Base-by-base conservation (phyloP, 176 grass and related monocot genomes). In the Puya raimondii region DNA sequence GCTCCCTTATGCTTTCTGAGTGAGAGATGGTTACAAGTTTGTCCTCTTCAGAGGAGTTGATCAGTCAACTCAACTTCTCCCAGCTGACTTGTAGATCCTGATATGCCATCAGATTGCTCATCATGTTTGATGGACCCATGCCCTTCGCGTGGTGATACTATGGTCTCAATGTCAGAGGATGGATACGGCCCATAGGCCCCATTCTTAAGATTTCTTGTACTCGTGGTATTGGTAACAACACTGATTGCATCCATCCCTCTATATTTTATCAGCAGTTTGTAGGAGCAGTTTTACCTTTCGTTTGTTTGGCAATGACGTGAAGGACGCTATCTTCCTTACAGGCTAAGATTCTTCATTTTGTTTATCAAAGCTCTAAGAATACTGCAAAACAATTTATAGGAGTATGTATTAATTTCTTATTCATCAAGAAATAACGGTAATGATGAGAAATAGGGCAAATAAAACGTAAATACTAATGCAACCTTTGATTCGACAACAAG, bases 11-110 rank as follows among this genome's bases (percentile, higher is more conserved):
- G 20, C 70, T 66, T 61, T 80, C 81, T 0, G 69, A 72, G 2
- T 27, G 77, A 0, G 85, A 88, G 73, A 81, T 88, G 57, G 85
- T 74, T 74, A 83, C 85, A 10, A 73, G 77, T 10, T 75, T 78
- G 15, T 71, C 73, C 50, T 84, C 85, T 63, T 87, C 85, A 8
- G 69, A 14, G 3, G 80, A 78, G 65, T 88, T 88, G 77, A 88
- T 84, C 56, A 83, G 77, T 81, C n/a, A n/a, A n/a, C n/a, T 88
- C 85, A 1, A 7, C 56, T 42, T 42, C 80, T 87, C 67, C 83
- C 80, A 1, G 76, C 85, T 4, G 85, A 87, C 48, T 83, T 80
- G 33, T 42, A 42, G 33, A 42, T 42, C 33, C 33, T 42, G 33
- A 42, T 0, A 80, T 80, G 9, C 77, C 76, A 48, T 87, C 80